Percentiles rank a stretch among this genome's conserved stretches.
phyloP scores from a whole-genome alignment of 2,329 filamentous ascomycete genomes.

The Aspergillus sp. region DNA sequence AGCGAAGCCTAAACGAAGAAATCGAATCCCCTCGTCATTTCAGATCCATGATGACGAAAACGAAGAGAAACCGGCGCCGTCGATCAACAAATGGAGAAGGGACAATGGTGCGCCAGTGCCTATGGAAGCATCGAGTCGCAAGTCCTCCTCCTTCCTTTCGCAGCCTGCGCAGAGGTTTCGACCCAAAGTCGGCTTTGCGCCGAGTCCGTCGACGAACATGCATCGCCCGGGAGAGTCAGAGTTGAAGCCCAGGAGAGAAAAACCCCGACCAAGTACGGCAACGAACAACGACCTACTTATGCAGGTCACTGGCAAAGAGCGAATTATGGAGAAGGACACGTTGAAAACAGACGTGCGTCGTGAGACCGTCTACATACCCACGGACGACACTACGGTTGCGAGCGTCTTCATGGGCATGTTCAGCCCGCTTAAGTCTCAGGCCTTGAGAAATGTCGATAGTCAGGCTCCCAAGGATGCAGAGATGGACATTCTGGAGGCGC shows the following conservation, averaged over 20 bases:
- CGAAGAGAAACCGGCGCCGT: constrained; percentile 7
- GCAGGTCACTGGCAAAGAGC: constrained; percentile 6
- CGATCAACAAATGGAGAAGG: constrained; percentile 10
- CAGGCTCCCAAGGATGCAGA: constrained; percentile 14
- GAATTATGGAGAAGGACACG: constrained; percentile 7
- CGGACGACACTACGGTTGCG: constrained; percentile 35
- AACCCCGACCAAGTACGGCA: constrained; percentile 3
- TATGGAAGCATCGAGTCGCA: constrained; percentile 11
- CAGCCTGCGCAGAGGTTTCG: constrained; percentile 36
- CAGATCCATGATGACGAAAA: constrained; percentile 32
- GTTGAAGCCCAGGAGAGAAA: constrained; percentile 3
- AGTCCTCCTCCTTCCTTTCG: constrained; percentile 29
- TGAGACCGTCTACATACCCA: constrained; percentile 36
- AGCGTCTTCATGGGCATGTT: constrained; percentile 39
- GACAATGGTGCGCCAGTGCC: constrained; percentile 8
- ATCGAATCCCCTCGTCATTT: constrained; percentile 21
- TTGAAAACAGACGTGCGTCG: constrained; percentile 28
- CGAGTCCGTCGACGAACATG: constrained; percentile 10
- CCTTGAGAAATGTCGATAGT: constrained; percentile 1
- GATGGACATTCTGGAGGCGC: constrained; percentile 26
- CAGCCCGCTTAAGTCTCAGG: constrained; percentile 30
- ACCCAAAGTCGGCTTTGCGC: constrained; percentile 23
- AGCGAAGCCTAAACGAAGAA: constrained; percentile 22
- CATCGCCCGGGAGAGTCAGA: constrained; percentile 6
- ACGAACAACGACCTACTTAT: constrained; percentile 12